phyloP scores from a whole-genome alignment of 768 basidiomycete species.

The Termitomyces sp. region DNA sequence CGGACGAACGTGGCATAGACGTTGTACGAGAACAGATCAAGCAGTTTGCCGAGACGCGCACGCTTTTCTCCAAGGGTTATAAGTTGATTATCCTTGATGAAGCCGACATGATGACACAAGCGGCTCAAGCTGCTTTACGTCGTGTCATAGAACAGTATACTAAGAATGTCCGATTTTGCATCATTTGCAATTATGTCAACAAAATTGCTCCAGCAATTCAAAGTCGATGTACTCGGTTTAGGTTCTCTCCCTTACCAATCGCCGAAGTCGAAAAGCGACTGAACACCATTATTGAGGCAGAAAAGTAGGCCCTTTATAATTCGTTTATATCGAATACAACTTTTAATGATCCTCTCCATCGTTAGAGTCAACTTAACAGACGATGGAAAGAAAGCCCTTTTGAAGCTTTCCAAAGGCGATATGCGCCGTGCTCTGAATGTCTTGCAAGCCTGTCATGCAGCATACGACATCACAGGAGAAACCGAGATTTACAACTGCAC shows the following conservation, averaged over 20 bases:
- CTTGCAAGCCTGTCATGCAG: slow-evolving; percentile 96
- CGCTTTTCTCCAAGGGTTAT: slow-evolving; percentile 86
- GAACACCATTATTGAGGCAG: slow-evolving; percentile 70
- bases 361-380: slow-evolving; percentile 77
- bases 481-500: slow-evolving; percentile 95
- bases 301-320: slow-evolving; percentile 50
- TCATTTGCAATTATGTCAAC: slow-evolving; percentile 99
- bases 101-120: slow-evolving; percentile 99
- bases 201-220: slow-evolving; percentile 98
- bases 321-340: background rate
- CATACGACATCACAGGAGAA: slow-evolving; percentile 85
- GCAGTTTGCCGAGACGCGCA: slow-evolving; percentile 94
- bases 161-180: slow-evolving; percentile 97
- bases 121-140: slow-evolving; percentile 93
- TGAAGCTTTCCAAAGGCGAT: slow-evolving; percentile 95
- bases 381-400: slow-evolving; percentile 82
- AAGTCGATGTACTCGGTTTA: slow-evolving; percentile 95
- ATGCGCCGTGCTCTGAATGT: slow-evolving; percentile 97
- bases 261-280: slow-evolving; percentile 82
- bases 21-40: slow-evolving; percentile 99
- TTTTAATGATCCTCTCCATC: background rate
- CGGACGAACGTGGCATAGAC: slow-evolving; percentile 97
- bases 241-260: slow-evolving; percentile 90
- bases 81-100: slow-evolving; percentile 98
- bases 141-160: slow-evolving; percentile 99